Conservation (phyloP, 257 asterid species). For the Craterostigma plantagineum region DNA sequence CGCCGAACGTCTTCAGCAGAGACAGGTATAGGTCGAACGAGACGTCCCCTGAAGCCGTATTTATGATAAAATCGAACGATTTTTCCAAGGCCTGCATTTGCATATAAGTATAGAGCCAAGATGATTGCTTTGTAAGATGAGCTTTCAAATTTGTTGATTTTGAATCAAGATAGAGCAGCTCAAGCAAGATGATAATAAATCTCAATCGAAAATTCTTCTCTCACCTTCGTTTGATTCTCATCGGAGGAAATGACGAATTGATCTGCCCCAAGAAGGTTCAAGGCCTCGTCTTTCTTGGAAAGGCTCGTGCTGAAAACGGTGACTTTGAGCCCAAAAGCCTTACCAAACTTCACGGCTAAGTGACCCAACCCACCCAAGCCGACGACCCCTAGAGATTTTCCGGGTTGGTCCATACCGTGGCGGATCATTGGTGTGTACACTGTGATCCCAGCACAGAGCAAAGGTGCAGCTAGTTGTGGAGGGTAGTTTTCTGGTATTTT, state of each 20-base stretch:
- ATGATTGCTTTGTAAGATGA: no score
- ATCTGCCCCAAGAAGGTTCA: slow-evolving; percentile 68
- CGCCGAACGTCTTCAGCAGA: slow-evolving; percentile 40
- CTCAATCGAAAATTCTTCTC: not conserved
- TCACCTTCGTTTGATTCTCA: slow-evolving; percentile 53
- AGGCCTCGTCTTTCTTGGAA: slow-evolving; percentile 63
- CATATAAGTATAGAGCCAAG: no score
- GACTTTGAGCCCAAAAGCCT: slow-evolving; percentile 83
- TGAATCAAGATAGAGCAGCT: no score
- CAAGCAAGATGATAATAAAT: not conserved
- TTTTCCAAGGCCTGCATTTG: slow-evolving; percentile 41
- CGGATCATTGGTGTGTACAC: slow-evolving; percentile 76
- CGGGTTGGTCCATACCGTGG: slow-evolving; percentile 76
- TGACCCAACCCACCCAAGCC: slow-evolving; percentile 98
- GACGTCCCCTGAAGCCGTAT: slow-evolving; percentile 41
- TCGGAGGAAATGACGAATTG: slow-evolving; percentile 63
- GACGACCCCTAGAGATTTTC: slow-evolving; percentile 72
- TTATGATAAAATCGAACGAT: slow-evolving; percentile 56
- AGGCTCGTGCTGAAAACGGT: slow-evolving; percentile 75
- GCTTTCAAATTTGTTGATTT: no score
- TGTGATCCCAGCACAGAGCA: slow-evolving; percentile 91
- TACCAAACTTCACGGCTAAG: slow-evolving; percentile 88
- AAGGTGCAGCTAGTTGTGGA: slow-evolving; percentile 62
- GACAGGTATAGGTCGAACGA: slow-evolving; percentile 34
- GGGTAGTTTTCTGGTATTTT: slow-evolving; percentile 63